These are phyloP conservation scores for Alternaria brassicicola DNA, from an alignment of 2,329 filamentous ascomycete genomes.

Conservation along the genomic window DNA sequence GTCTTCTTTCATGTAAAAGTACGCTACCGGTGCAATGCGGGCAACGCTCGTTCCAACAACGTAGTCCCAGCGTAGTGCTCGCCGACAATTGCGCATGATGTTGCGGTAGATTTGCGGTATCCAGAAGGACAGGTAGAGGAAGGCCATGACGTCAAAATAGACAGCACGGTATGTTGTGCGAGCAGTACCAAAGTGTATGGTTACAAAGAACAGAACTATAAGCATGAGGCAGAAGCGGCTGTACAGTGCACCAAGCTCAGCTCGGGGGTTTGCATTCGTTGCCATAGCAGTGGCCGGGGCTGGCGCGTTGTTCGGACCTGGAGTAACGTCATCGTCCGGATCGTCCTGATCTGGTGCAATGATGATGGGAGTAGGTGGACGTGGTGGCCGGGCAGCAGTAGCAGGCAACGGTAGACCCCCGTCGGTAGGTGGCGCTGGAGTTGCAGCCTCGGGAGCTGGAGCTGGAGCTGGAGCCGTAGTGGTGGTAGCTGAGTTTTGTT, in stretches of 20 bases:
- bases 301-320: constrained; percentile 28
- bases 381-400: constrained; percentile 52
- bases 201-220: constrained; percentile 63
- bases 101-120: constrained; percentile 91
- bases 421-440: constrained; percentile 33
- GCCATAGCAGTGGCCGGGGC: constrained; percentile 24
- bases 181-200: constrained; percentile 64
- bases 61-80: constrained; percentile 90
- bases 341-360: constrained; percentile 65
- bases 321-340: constrained; percentile 44
- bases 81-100: constrained; percentile 85
- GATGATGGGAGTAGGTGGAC: constrained; percentile 61
- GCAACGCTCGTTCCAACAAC: constrained; percentile 81
- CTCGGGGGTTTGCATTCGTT: constrained; percentile 39
- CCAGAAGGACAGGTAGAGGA: constrained; percentile 89
- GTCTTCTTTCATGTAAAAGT: constrained; percentile 78
- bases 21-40: constrained; percentile 78
- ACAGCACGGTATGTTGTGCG: constrained; percentile 58
- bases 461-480: constrained; percentile 28
- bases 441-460: constrained; percentile 22
- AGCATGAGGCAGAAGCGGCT: constrained; percentile 67
- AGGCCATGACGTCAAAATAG: constrained; percentile 68
- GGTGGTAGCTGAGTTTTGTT: constrained; percentile 45
- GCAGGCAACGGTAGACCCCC: constrained; percentile 57
- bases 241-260: constrained; percentile 64